phyloP scores from a whole-genome alignment of 2,329 filamentous ascomycete genomes.

The Penicillium sp. region DNA sequence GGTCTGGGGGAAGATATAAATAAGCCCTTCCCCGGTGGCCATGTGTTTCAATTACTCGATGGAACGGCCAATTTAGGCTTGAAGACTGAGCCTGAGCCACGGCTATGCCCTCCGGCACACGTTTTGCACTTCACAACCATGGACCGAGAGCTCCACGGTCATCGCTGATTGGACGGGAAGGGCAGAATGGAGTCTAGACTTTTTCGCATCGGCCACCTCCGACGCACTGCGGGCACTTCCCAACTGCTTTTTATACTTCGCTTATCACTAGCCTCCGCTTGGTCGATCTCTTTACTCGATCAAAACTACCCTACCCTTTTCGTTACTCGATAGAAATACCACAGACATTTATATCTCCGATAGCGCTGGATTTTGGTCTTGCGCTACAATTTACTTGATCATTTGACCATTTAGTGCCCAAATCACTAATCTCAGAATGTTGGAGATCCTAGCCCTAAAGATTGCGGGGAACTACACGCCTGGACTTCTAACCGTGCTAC shows the following conservation, averaged over 20 bases:
- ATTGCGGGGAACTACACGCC: too few species aligned
- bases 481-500: too few species aligned
- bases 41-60: neutral
- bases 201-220: slow-evolving; percentile 31
- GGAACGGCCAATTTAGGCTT: neutral
- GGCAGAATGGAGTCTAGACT: neutral
- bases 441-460: too few species aligned
- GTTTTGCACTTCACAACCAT: neutral
- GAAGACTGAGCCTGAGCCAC: too few species aligned
- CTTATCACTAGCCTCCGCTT: slow-evolving; percentile 18
- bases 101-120: too few species aligned
- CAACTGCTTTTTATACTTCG: neutral
- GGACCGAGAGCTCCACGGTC: neutral
- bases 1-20: neutral
- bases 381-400: too few species aligned
- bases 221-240: slow-evolving; percentile 22
- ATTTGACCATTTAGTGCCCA: too few species aligned
- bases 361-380: neutral
- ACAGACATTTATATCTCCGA: neutral
- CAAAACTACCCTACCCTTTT: neutral
- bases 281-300: slow-evolving; percentile 29
- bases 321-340: neutral
- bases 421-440: too few species aligned
- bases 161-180: neutral
- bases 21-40: neutral